Percentiles rank a stretch among this genome's conserved stretches.
Evolutionary conservation across 306 rosid genomes (phyloP).

Genomic region (Cucumis hystrix): DNA sequence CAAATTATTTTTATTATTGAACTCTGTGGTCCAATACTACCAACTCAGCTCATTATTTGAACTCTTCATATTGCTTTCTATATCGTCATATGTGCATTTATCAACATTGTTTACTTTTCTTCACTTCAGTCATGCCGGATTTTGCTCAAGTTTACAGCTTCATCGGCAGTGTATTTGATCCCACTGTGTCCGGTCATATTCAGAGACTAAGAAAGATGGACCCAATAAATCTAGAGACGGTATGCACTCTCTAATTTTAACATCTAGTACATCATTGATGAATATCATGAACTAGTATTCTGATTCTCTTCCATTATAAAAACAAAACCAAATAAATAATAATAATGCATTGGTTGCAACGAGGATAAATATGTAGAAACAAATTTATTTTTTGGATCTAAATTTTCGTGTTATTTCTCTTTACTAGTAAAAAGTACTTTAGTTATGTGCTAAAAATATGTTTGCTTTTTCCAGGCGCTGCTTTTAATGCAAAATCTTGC

Average conservation of each 20-base stretch:
- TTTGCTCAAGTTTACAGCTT: constrained; percentile 71
- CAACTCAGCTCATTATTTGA: neutral
- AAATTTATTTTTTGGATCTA: neutral
- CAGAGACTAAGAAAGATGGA: constrained; percentile 70
- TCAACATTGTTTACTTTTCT: neutral
- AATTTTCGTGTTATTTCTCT: neutral
- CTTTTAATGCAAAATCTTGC: constrained; percentile 74
- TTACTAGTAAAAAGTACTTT: neutral
- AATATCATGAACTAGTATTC: neutral
- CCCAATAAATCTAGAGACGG: constrained; percentile 75
- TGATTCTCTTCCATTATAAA: too few species aligned
- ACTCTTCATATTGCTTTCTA: neutral
- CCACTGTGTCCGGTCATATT: constrained; percentile 43
- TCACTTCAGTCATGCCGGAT: constrained; percentile 63
- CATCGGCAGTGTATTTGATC: constrained; percentile 84
- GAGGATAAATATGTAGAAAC: neutral
- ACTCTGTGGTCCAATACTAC: neutral
- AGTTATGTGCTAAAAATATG: neutral
- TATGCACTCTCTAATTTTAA: constrained; percentile 17
- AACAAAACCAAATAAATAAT: too few species aligned
- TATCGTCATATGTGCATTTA: neutral
- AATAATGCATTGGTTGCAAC: neutral
- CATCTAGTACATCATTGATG: neutral
- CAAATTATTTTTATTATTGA: neutral
- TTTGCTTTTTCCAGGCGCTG: constrained; percentile 39